Conservation (phyloP, 1,284 basidiomycete genomes). For the Puccinia hordei region DNA sequence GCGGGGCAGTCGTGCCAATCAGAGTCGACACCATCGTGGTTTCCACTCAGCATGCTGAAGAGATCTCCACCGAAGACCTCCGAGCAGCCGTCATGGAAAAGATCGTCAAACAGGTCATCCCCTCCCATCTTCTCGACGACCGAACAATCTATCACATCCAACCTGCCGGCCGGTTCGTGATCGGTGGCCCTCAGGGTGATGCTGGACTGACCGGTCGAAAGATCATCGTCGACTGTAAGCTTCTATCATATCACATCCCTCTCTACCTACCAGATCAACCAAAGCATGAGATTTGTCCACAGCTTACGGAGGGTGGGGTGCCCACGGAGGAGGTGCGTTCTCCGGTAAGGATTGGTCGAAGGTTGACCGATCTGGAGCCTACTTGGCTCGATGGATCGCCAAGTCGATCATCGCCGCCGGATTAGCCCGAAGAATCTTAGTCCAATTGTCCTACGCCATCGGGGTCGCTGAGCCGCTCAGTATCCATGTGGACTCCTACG, state of each 20-base stretch:
- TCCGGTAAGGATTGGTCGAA: constrained; percentile 89
- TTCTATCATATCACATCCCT: neutral
- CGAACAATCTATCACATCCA: constrained; percentile 97
- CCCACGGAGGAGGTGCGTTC: constrained; percentile 99
- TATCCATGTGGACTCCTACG: constrained; percentile 96
- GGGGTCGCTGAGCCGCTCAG: constrained; percentile 98
- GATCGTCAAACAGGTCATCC: constrained; percentile 93
- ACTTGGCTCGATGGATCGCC: constrained; percentile 97
- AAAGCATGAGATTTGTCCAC: constrained; percentile 64
- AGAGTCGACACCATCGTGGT: constrained; percentile 98
- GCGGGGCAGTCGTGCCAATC: constrained; percentile 81
- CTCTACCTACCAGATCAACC: neutral
- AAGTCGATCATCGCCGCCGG: constrained; percentile 92
- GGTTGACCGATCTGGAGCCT: constrained; percentile 98
- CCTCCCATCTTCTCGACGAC: constrained; percentile 84
- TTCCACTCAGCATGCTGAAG: constrained; percentile 96
- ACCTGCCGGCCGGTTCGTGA: constrained; percentile 99
- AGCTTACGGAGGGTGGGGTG: constrained; percentile 99
- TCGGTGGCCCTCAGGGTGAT: constrained; percentile 99
- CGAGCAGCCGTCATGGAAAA: constrained; percentile 88
- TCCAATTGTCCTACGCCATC: constrained; percentile 98
- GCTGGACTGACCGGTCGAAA: constrained; percentile 98
- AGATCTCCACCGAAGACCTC: constrained; percentile 90
- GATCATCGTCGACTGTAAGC: constrained; percentile 73
- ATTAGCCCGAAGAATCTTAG: constrained; percentile 86